phyloP scores from a whole-genome alignment of 1,139 yeast genomes.

The Yamadazyma siamensis region DNA sequence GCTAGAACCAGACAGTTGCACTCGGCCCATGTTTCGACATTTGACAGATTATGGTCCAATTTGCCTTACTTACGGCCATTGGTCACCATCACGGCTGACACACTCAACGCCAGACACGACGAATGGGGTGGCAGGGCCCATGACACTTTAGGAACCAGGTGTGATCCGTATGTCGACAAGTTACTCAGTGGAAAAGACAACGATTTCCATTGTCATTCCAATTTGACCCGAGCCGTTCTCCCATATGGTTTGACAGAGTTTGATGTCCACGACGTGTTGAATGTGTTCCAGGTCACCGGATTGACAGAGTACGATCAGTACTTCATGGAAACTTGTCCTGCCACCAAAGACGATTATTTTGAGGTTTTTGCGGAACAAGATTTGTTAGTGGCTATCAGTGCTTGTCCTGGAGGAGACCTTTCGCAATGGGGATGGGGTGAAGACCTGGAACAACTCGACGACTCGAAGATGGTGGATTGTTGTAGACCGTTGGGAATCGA shows the following conservation, averaged over 20 bases:
- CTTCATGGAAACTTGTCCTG: slow-evolving; percentile 70
- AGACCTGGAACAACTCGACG: slow-evolving; percentile 35
- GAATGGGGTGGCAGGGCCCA: slow-evolving; percentile 68
- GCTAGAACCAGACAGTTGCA: slow-evolving; percentile 66
- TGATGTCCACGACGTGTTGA: slow-evolving; percentile 67
- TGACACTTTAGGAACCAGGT: slow-evolving; percentile 64
- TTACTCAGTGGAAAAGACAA: slow-evolving; percentile 61
- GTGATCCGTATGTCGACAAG: slow-evolving; percentile 68
- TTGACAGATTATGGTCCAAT: slow-evolving; percentile 62
- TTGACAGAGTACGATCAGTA: slow-evolving; percentile 62
- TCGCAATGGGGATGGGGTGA: slow-evolving; percentile 75
- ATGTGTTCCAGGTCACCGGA: slow-evolving; percentile 70
- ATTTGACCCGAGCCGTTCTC: slow-evolving; percentile 54
- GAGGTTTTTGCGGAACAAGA: slow-evolving; percentile 69
- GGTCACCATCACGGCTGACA: slow-evolving; percentile 61
- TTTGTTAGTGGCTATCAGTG: slow-evolving; percentile 59
- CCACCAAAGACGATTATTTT: slow-evolving; percentile 54
- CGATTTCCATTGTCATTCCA: slow-evolving; percentile 67
- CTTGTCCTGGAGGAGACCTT: slow-evolving; percentile 72
- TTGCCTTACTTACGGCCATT: slow-evolving; percentile 62
- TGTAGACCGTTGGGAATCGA: slow-evolving; percentile 65
- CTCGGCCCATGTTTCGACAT: slow-evolving; percentile 61
- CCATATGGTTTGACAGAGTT: slow-evolving; percentile 61
- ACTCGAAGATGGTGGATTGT: slow-evolving; percentile 53
- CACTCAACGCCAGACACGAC: slow-evolving; percentile 52